A percentile compares a stretch with the other conserved stretches of the same genome.
These are phyloP conservation scores for Cudoniella acicularis DNA, from an alignment of 495 filamentous ascomycete genomes.

Conservation along the genomic window DNA sequence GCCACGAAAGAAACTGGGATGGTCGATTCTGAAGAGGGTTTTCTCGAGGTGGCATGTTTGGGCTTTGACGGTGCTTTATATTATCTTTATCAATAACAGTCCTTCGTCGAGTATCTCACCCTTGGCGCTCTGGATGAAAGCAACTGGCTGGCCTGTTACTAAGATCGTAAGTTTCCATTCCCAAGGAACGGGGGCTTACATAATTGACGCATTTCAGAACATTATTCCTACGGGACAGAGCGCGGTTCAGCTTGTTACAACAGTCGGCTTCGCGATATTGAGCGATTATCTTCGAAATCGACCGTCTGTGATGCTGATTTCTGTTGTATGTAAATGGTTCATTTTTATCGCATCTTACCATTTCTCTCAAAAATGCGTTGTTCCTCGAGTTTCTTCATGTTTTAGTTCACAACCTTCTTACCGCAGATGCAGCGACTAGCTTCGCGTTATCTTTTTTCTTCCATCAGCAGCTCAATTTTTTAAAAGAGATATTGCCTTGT, in stretches of 20 bases:
- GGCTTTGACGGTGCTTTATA: constrained; percentile 44
- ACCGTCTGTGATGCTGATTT: constrained; percentile 41
- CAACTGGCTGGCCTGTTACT: constrained; percentile 34
- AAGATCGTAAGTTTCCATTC: constrained; percentile 24
- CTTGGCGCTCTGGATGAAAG: constrained; percentile 41
- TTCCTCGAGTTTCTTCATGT: neutral
- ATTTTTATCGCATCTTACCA: neutral
- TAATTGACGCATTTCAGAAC: constrained; percentile 15
- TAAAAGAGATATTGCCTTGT: too few species aligned
- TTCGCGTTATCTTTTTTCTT: too few species aligned
- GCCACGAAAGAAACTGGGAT: constrained; percentile 29
- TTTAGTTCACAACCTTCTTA: too few species aligned
- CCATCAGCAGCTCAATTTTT: too few species aligned
- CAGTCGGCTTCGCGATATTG: constrained; percentile 34
- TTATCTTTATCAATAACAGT: constrained; percentile 45
- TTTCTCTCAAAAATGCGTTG: neutral
- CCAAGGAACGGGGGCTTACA: neutral
- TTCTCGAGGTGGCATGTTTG: constrained; percentile 46
- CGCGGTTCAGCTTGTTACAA: constrained; percentile 28
- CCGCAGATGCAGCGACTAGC: too few species aligned
- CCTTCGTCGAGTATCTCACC: constrained; percentile 41
- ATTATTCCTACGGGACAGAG: constrained; percentile 32
- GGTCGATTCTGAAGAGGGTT: constrained; percentile 36
- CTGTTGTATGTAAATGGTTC: constrained; percentile 24
- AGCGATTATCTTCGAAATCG: constrained; percentile 44